Evolutionary conservation across 1,284 basidiomycete species (phyloP).

Genomic region (Schizophyllum commune): DNA sequence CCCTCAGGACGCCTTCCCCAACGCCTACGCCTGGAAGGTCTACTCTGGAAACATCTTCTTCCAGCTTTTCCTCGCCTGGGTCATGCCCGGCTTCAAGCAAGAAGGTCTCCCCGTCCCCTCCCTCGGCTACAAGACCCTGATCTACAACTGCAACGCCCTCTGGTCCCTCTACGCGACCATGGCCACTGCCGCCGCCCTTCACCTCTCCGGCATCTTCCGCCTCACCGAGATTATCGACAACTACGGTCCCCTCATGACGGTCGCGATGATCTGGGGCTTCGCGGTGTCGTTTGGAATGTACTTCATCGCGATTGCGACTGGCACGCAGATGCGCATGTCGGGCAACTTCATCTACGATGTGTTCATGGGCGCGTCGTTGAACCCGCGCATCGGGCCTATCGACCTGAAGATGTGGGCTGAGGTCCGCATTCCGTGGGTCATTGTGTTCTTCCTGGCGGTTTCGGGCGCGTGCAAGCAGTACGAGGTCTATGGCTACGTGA

Average conservation of each 20-base stretch:
- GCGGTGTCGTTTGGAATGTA: constrained; percentile 76
- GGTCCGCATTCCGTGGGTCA: constrained; percentile 95
- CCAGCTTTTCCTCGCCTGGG: constrained; percentile 85
- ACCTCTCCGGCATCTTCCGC: constrained; percentile 80
- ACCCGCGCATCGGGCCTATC: constrained; percentile 89
- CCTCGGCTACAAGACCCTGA: constrained; percentile 84
- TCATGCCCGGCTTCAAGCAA: constrained; percentile 90
- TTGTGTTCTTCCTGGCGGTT: constrained; percentile 89
- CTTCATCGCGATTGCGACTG: constrained; percentile 69
- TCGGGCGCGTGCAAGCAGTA: constrained; percentile 96
- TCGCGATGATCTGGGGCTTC: constrained; percentile 91
- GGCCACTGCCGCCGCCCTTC: constrained; percentile 68
- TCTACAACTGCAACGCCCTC: constrained; percentile 96
- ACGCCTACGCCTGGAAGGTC: constrained; percentile 79
- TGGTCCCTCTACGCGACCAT: constrained; percentile 85
- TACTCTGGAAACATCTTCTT: constrained; percentile 87
- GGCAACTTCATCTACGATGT: constrained; percentile 92
- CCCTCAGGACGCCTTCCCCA: constrained; percentile 83
- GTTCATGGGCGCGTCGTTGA: constrained; percentile 94
- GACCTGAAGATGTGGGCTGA: constrained; percentile 99
- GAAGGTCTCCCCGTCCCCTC: constrained; percentile 93
- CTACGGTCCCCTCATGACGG: constrained; percentile 95
- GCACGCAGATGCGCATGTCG: constrained; percentile 84
- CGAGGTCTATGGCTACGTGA: constrained; percentile 86
- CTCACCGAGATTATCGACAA: constrained; percentile 95